Evolutionary conservation across 768 basidiomycete species (phyloP), one percentile per base, ranked within the genome.

Genomic region (Termitomyces sp.): DNA sequence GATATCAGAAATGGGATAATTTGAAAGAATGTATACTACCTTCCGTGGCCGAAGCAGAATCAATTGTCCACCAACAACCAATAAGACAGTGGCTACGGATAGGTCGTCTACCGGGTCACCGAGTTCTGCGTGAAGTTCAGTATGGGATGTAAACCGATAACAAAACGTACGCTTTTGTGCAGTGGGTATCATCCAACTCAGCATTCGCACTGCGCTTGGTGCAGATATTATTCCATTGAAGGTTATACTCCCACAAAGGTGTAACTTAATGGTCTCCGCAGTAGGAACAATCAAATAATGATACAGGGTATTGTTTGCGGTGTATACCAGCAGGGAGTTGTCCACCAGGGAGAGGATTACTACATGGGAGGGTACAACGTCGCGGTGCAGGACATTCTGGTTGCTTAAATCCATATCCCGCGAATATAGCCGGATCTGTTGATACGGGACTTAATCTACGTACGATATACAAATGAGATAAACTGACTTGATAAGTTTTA

Each of bases 141-240:
- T 43, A 20, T 20, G 52, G 32, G 1, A 27, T 39, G 41, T 46
- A 4, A 39, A 14, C 14, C 16, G 41, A 31, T 42, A 13, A 13
- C 18, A 26, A 13, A 16, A 76, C 88, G 63, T 68, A 96, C 97
- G 88, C 71, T 95, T 98, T 69, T 98, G 96, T 10, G 88, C 85
- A 57, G 79, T 77, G 0, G 97, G 96, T 56, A 99, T 90, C 85
- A 98, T 89, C 97, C 97, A 99, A 70, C 95, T 97, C 67, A 98
- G 73, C 63, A 90, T 90, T 59, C 94, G 77, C 2, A 99, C 95
- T 13, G 91, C 82, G 34, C 78, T 83, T 6, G 97, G 94, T 8
- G 83, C 81, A 13, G 85, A 82, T 48, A 98, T 91, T 52, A 98
- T 90, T 5, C 95, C 96, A 53, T 82, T 81, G 67, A 99, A 98